Evolutionary conservation across 371 early-diverging fungal species (phyloP).

Genomic region (Choanephora cucurbitarum): DNA sequence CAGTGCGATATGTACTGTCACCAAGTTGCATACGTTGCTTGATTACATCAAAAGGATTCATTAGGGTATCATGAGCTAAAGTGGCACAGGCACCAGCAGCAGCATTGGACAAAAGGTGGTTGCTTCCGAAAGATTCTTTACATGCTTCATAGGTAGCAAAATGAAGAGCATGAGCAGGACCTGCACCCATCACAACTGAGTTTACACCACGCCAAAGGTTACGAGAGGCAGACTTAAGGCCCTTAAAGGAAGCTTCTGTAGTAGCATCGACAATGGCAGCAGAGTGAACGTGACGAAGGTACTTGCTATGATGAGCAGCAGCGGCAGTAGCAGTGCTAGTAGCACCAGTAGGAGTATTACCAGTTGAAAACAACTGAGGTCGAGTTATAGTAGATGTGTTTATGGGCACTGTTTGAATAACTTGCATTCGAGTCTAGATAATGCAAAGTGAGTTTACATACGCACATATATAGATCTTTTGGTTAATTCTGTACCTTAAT

Average conservation of each 20-base stretch:
- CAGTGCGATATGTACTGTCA: slow-evolving; percentile 59
- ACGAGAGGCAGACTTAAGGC: slow-evolving; percentile 22
- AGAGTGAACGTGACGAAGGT: slow-evolving; percentile 20
- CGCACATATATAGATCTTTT: slow-evolving; percentile 1
- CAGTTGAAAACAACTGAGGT: slow-evolving; percentile 13
- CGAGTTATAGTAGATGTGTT: slow-evolving; percentile 2
- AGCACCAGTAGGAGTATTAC: too few species aligned
- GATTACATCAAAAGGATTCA: slow-evolving; percentile 93
- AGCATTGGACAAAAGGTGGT: slow-evolving; percentile 63
- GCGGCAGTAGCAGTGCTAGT: too few species aligned
- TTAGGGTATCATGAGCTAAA: slow-evolving; percentile 78
- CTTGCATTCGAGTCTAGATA: slow-evolving; percentile 87
- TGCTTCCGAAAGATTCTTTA: slow-evolving; percentile 71
- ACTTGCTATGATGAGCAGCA: slow-evolving; percentile 10
- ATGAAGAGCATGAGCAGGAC: slow-evolving; percentile 93
- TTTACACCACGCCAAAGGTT: slow-evolving; percentile 89
- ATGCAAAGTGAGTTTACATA: slow-evolving; percentile 9
- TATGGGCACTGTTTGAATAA: slow-evolving; percentile 45
- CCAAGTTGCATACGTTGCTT: slow-evolving; percentile 94
- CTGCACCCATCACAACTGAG: slow-evolving; percentile 88
- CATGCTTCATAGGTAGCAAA: slow-evolving; percentile 90
- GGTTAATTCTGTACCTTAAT: slow-evolving; percentile 69
- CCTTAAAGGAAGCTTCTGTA: slow-evolving; percentile 3
- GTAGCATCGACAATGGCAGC: slow-evolving; percentile 11
- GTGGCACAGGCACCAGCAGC: slow-evolving; percentile 90